Conservation (phyloP, 257 asterid genomes). For the Capsicum chinense region DNA sequence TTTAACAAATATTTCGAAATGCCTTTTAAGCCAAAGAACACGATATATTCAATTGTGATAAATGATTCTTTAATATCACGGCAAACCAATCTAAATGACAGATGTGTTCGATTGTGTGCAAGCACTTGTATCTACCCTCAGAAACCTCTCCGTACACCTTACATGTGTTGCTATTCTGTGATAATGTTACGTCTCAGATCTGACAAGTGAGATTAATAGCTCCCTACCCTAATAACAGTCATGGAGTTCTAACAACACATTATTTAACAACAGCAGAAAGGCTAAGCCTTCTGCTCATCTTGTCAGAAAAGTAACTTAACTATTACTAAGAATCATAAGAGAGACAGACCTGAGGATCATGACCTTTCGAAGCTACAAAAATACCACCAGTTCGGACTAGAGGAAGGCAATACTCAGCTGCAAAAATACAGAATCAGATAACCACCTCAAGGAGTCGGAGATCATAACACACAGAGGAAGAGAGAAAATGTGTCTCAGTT, state of each 20-base stretch:
- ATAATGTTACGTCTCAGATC: background rate
- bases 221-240: background rate
- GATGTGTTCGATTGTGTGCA: no score
- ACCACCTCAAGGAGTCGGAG: conserved; percentile 29
- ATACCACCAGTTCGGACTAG: conserved; percentile 90
- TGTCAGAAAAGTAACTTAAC: conserved; percentile 24
- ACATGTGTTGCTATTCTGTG: background rate
- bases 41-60: no score
- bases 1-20: no score
- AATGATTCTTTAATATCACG: no score
- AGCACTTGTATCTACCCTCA: background rate
- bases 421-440: conserved; percentile 35
- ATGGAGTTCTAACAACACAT: background rate
- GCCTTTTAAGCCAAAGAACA: no score
- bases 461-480: background rate
- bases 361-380: conserved; percentile 94
- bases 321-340: background rate
- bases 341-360: conserved; percentile 71
- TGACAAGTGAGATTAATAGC: background rate
- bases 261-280: background rate
- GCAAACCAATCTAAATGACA: no score
- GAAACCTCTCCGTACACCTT: background rate
- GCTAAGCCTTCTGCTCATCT: conserved; percentile 14
- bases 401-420: conserved; percentile 95
- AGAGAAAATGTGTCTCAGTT: background rate